Conservation (phyloP, 306 rosid species). For the Dryas octopetala region DNA sequence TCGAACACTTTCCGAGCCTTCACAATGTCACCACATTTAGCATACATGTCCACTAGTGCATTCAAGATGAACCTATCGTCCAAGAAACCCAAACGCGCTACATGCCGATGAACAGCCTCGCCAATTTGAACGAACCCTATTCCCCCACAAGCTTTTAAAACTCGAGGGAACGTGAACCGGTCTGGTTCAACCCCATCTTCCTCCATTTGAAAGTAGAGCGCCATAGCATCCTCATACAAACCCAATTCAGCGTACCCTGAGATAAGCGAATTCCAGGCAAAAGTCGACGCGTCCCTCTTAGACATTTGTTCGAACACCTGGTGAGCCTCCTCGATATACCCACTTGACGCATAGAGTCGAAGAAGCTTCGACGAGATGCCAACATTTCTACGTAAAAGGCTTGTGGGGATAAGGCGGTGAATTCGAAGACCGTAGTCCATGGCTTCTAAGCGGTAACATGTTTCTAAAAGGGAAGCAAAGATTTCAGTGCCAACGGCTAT, state of each 20-base stretch:
- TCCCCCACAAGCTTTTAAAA: constrained; percentile 79
- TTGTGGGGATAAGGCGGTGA: constrained; percentile 62
- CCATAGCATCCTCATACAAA: constrained; percentile 69
- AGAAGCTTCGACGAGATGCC: constrained; percentile 72
- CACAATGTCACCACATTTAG: constrained; percentile 86
- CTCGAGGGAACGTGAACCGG: constrained; percentile 69
- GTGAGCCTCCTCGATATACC: constrained; percentile 60
- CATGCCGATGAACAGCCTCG: constrained; percentile 71
- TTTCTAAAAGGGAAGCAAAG: no score
- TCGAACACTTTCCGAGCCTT: constrained; percentile 68
- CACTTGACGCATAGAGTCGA: constrained; percentile 58
- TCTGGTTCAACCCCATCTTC: constrained; percentile 79
- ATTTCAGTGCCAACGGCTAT: no score
- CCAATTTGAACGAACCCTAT: constrained; percentile 73
- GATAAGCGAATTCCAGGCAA: constrained; percentile 86
- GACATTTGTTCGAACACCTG: constrained; percentile 81
- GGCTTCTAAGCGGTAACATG: constrained; percentile 35
- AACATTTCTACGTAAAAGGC: constrained; percentile 49
- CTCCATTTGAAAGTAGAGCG: constrained; percentile 88
- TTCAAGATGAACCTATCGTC: constrained; percentile 70
- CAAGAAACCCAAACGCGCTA: constrained; percentile 57
- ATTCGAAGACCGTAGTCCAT: constrained; percentile 50
- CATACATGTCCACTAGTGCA: constrained; percentile 83
- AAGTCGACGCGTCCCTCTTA: constrained; percentile 45
- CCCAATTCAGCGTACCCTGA: constrained; percentile 73